Conservation (phyloP, 2,329 filamentous ascomycete species). For the Paracamarosporium sp. region DNA sequence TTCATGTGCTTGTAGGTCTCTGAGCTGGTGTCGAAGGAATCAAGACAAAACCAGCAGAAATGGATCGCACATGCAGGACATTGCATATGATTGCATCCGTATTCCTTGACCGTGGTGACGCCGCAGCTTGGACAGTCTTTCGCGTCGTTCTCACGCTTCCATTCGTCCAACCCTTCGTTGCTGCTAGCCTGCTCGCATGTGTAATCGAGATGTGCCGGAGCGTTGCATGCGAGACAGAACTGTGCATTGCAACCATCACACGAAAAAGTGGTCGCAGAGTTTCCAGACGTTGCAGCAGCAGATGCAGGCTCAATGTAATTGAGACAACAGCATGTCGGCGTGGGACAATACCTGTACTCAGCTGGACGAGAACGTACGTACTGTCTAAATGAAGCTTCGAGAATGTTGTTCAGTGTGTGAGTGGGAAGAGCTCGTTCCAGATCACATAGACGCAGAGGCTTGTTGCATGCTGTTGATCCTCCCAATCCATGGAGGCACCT, state of each 20-base stretch:
- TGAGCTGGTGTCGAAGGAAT: neutral
- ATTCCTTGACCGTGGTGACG: neutral
- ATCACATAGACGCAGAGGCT: neutral
- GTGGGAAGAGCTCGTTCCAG: neutral
- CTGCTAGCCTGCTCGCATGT: neutral
- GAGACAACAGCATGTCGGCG: neutral
- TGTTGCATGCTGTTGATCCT: neutral
- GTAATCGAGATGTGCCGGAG: neutral
- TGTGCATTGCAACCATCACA: neutral
- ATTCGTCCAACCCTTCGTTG: neutral
- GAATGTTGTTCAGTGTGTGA: neutral
- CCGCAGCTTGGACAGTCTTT: neutral
- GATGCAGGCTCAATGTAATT: neutral
- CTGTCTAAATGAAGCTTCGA: neutral
- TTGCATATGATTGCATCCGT: slow-evolving; percentile 1
- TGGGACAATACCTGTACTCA: neutral
- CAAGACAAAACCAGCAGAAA: slow-evolving; percentile 1
- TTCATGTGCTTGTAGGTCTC: neutral
- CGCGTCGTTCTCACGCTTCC: neutral
- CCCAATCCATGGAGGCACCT: neutral
- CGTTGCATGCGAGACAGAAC: neutral
- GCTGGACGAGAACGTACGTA: neutral
- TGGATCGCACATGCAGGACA: neutral
- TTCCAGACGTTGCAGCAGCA: neutral
- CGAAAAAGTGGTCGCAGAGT: neutral